A percentile compares a stretch with the other conserved stretches of the same genome.
Evolutionary conservation across 2,329 filamentous ascomycete species (phyloP).

Genomic region (Endoconidiophora polonica): DNA sequence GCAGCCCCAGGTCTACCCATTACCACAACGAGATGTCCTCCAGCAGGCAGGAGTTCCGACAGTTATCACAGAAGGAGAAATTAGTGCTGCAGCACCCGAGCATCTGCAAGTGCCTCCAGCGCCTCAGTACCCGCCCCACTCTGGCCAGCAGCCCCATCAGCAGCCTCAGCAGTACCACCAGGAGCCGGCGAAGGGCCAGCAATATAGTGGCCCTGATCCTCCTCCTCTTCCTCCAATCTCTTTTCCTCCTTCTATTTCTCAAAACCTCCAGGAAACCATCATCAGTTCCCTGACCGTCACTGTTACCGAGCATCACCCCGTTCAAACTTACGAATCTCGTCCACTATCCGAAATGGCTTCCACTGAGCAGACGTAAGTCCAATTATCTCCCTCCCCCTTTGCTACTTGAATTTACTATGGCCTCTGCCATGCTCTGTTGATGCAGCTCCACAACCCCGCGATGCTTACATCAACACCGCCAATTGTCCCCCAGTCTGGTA

Average conservation of each 20-base stretch:
- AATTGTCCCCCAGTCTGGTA: conserved; percentile 7
- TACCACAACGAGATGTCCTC: neutral
- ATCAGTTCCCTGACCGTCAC: conserved; percentile 4
- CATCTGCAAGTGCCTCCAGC: neutral
- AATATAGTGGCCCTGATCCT: conserved; percentile 11
- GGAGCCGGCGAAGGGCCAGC: conserved; percentile 9
- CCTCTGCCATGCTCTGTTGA: too few relatives aligned
- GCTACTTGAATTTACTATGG: too few relatives aligned
- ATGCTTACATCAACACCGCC: neutral
- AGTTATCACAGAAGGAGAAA: too few relatives aligned
- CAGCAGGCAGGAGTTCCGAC: neutral
- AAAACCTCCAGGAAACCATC: conserved; percentile 9
- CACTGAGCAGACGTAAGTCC: conserved; percentile 54
- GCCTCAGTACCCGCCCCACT: neutral
- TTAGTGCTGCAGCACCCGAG: too few relatives aligned
- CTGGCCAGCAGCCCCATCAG: conserved; percentile 1
- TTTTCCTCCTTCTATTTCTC: conserved; percentile 4
- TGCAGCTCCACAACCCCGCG: too few relatives aligned
- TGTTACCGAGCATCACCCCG: conserved; percentile 5
- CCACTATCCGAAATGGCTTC: conserved; percentile 20
- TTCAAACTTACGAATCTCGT: conserved; percentile 6
- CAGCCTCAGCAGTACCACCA: conserved; percentile 9
- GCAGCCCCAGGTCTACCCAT: conserved; percentile 3
- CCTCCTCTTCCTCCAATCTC: conserved; percentile 7
- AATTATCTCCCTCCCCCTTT: neutral